Evolutionary conservation across 2,329 filamentous ascomycete genomes (phyloP), one percentile per base, ranked within the genome.

Genomic region (Emergomyces africanus): DNA sequence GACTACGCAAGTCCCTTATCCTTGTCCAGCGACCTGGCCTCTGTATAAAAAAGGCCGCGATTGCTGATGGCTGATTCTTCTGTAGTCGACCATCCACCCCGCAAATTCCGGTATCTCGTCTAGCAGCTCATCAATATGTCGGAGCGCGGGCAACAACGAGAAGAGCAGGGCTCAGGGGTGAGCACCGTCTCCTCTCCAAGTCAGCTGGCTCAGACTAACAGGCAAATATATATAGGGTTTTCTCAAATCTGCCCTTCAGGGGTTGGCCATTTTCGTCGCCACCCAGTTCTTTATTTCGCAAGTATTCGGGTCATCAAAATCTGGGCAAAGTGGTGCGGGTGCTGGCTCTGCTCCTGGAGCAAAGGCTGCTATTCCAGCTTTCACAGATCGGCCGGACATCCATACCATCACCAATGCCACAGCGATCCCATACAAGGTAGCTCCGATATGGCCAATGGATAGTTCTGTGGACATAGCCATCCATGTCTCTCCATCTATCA

Each of bases 361-460:
- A 60, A n/a, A 64, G 64, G 42, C 57, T 54, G 48, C 66, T 18
- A 83, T 89, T 58, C 85, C 86, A 33, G 74, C 84, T 20, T 90
- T 84, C 69, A 77, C 79, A 58, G 77, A 85, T 61, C 82, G 87
- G 57, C 85, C 87, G n/a, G 72, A 78, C 61, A 70, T 73, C 46
- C 69, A 66, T 62, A 69, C 68, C 71, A 84, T 74, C 64, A 85
- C 84, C 25, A 74, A 79, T 56, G 86, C 85, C 70, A 87, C 80
- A 66, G 72, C 74, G 0, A 74, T 89, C 20, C 90, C 90, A 1
- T 80, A 85, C 64, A 81, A 80, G 59, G 79, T 96, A 62, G 88
- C 88, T 42, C 91, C 94, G 25, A 90, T 97, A 68, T 99, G 94
- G 94, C 84, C 89, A 2, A 77, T 81, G 54, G 84, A 94, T 70